A percentile compares a stretch with the other conserved stretches of the same genome.
Conservation (phyloP, 2,329 filamentous ascomycete genomes). For the Aaosphaeria arxii region DNA sequence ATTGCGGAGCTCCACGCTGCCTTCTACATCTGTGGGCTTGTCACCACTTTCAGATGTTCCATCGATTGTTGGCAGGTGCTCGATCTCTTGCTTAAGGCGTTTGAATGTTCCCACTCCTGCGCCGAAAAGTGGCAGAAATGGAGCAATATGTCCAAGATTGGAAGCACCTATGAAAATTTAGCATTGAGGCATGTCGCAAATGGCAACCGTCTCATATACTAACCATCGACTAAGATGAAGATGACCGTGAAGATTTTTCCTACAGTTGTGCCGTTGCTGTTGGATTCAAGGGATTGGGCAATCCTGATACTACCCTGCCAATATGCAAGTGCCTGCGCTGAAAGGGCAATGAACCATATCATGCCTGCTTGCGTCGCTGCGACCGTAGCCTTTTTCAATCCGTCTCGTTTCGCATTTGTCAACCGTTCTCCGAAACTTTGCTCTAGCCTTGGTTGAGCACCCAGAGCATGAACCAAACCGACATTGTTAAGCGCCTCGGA, state of each 20-base stretch:
- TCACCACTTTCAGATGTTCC: conserved; percentile 29
- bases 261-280: conserved; percentile 29
- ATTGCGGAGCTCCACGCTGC: conserved; percentile 44
- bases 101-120: conserved; percentile 54
- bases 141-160: conserved; percentile 45
- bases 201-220: conserved; percentile 4
- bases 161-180: conserved; percentile 38
- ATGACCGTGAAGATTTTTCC: conserved; percentile 56
- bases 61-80: conserved; percentile 42
- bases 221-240: conserved; percentile 53
- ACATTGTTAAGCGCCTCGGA: conserved; percentile 61
- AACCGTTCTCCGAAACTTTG: conserved; percentile 57
- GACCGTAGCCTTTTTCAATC: conserved; percentile 57
- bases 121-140: conserved; percentile 50
- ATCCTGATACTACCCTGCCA: conserved; percentile 63
- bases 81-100: conserved; percentile 58
- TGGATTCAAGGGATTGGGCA: conserved; percentile 39
- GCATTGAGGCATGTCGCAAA: not conserved
- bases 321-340: conserved; percentile 65
- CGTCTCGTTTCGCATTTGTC: conserved; percentile 49
- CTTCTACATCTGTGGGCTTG: conserved; percentile 36
- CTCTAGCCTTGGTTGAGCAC: conserved; percentile 58
- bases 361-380: conserved; percentile 59
- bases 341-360: conserved; percentile 66
- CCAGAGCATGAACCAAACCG: conserved; percentile 62